Conservation (phyloP, 208 protist species). For the Blastocrithidia nonstop region DNA sequence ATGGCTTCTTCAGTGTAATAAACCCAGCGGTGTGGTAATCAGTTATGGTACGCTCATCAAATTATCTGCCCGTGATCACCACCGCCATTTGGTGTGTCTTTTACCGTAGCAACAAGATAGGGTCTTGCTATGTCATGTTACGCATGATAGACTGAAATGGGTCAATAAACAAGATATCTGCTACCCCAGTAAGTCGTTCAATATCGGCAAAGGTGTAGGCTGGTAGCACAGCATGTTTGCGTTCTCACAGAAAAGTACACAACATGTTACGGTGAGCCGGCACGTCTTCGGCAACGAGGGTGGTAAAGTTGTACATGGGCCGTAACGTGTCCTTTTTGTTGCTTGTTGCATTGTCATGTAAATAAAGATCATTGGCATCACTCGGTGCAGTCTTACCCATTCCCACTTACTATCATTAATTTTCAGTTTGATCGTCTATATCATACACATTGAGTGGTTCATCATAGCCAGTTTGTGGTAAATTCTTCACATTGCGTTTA, state of each 20-base stretch:
- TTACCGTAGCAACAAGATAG: constrained; percentile 53
- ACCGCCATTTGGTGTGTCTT: constrained; percentile 67
- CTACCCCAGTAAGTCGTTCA: constrained; percentile 41
- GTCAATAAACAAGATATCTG: constrained; percentile 80
- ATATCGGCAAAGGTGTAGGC: constrained; percentile 58
- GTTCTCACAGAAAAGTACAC: constrained; percentile 75
- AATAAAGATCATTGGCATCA: too few species aligned
- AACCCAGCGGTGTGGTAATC: constrained; percentile 70
- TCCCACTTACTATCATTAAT: background rate
- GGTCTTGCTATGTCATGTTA: constrained; percentile 20
- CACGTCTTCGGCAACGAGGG: constrained; percentile 67
- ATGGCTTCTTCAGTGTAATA: constrained; percentile 74
- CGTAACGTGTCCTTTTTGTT: constrained; percentile 5
- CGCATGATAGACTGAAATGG: constrained; percentile 56
- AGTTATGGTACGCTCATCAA: constrained; percentile 35
- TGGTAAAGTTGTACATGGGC: constrained; percentile 55
- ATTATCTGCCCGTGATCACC: constrained; percentile 48
- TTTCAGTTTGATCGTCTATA: too few species aligned
- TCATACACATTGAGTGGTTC: too few species aligned
- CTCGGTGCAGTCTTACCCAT: too few species aligned
- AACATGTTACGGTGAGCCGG: constrained; percentile 78
- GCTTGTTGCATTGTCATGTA: too few species aligned
- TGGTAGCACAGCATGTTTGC: constrained; percentile 72
- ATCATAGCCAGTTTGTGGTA: too few species aligned
- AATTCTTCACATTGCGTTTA: background rate